These are phyloP conservation scores for Monascus purpureus DNA, from an alignment of 495 filamentous ascomycete genomes.

Conservation along the genomic window DNA sequence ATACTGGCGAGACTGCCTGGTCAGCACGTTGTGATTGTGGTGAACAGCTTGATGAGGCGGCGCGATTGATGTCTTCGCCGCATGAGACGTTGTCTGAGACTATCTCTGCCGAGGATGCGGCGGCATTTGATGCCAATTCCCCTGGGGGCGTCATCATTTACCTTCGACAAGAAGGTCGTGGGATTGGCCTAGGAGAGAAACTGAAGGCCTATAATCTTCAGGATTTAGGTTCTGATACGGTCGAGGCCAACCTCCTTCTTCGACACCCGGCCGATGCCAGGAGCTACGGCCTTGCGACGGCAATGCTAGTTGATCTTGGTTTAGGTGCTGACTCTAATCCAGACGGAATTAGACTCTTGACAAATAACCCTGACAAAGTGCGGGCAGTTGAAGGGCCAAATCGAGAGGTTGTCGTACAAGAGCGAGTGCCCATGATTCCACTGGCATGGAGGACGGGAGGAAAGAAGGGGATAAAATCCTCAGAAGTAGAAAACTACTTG, in stretches of 20 bases:
- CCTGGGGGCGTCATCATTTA: conserved; percentile 88
- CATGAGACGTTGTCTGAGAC: conserved; percentile 22
- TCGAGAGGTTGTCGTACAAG: conserved; percentile 73
- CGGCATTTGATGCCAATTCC: conserved; percentile 34
- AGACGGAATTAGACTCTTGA: conserved; percentile 66
- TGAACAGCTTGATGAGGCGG: conserved; percentile 94
- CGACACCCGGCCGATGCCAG: conserved; percentile 89
- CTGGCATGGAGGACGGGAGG: conserved; percentile 76
- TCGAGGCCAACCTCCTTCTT: conserved; percentile 85
- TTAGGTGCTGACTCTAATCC: conserved; percentile 42
- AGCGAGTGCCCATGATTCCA: conserved; percentile 92
- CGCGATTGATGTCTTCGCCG: conserved; percentile 78
- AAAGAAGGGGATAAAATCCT: conserved; percentile 66
- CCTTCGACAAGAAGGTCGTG: conserved; percentile 86
- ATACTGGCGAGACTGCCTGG: conserved; percentile 97
- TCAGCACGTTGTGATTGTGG: conserved; percentile 95
- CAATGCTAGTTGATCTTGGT: conserved; percentile 80
- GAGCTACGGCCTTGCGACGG: conserved; percentile 87
- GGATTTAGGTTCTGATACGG: conserved; percentile 87
- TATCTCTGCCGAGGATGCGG: conserved; percentile 13
- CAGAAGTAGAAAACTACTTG: conserved; percentile 85
- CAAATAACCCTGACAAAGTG: conserved; percentile 98
- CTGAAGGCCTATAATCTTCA: conserved; percentile 97
- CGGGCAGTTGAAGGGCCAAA: conserved; percentile 85
- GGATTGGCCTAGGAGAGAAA: conserved; percentile 89